phyloP scores from a whole-genome alignment of 148 eudicot genomes.

The Chenopodium formosanum region DNA sequence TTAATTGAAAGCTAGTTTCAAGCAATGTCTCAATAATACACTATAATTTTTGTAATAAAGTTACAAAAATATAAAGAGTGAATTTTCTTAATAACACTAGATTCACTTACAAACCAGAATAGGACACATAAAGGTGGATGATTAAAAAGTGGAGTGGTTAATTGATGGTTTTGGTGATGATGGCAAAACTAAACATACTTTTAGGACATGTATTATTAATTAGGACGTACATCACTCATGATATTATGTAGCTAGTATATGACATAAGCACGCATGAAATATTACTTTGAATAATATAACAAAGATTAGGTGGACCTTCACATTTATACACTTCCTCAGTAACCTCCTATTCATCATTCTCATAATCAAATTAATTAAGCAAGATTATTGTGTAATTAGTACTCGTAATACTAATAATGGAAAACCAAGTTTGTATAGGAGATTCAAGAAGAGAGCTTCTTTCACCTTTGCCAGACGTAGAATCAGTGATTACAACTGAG shows the following conservation, averaged over 20 bases:
- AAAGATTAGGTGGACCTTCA: neutral
- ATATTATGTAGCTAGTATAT: neutral
- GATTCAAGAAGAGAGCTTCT: slow-evolving; percentile 44
- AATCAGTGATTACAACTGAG: slow-evolving; percentile 1
- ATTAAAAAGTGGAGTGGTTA: neutral
- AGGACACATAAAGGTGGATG: neutral
- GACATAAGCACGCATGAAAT: neutral
- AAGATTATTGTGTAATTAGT: neutral
- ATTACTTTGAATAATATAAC: too few relatives aligned
- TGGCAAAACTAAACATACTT: neutral
- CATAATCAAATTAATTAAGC: neutral
- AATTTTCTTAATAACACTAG: too few relatives aligned
- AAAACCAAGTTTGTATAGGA: slow-evolving; percentile 8
- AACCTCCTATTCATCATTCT: neutral
- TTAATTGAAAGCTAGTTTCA: too few relatives aligned
- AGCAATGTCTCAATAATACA: too few relatives aligned
- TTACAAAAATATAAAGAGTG: too few relatives aligned
- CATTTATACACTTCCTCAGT: neutral
- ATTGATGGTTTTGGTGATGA: neutral
- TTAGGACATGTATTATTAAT: too few relatives aligned
- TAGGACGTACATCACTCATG: neutral
- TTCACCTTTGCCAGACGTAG: slow-evolving; percentile 34
- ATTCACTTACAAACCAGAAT: neutral
- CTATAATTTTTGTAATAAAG: too few relatives aligned
- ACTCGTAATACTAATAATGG: slow-evolving; percentile 1